Base-by-base conservation (phyloP, 108 stramenopile genomes). In the Seminavis robusta region DNA sequence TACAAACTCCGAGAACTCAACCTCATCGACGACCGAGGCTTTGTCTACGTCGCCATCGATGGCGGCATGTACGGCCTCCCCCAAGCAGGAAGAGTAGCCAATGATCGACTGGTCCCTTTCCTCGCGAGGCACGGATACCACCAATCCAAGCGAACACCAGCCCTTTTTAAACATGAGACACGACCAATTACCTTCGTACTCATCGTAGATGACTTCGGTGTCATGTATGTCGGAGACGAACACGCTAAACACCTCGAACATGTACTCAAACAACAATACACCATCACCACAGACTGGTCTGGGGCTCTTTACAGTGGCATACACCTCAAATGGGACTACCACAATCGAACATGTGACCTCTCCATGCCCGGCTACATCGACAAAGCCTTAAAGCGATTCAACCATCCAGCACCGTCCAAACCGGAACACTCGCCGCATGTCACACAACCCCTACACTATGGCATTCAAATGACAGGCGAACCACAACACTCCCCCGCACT, bases 61-160 rank as follows among this genome's bases (percentile, higher is more conserved):
- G n/a, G n/a, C n/a, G n/a, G n/a, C n/a, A n/a, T n/a, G n/a, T n/a
- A n/a, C n/a, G n/a, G n/a, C n/a, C n/a, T n/a, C n/a, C n/a, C n/a
- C n/a, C n/a, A n/a, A n/a, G 69, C 76, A 0, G 76, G 69, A 2
- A 60, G 47, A 13, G 29, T 79, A 5, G 77, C 66, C 19, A 59
- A 71, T 74, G 8, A 17, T 15, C n/a, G n/a, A n/a, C n/a, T n/a
- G n/a, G n/a, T n/a, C n/a, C n/a, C n/a, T n/a, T n/a, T n/a, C n/a
- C n/a, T n/a, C n/a, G n/a, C n/a, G n/a, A n/a, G n/a, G n/a, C n/a
- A n/a, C n/a, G n/a, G n/a, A n/a, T n/a, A n/a, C n/a, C n/a, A n/a
- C n/a, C n/a, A n/a, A n/a, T n/a, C n/a, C n/a, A n/a, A n/a, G n/a
- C n/a, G n/a, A n/a, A n/a, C n/a, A n/a, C n/a, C n/a, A n/a, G n/a